These are phyloP conservation scores for Fomes fomentarius DNA, from an alignment of 1,284 basidiomycete genomes.

Conservation along the genomic window DNA sequence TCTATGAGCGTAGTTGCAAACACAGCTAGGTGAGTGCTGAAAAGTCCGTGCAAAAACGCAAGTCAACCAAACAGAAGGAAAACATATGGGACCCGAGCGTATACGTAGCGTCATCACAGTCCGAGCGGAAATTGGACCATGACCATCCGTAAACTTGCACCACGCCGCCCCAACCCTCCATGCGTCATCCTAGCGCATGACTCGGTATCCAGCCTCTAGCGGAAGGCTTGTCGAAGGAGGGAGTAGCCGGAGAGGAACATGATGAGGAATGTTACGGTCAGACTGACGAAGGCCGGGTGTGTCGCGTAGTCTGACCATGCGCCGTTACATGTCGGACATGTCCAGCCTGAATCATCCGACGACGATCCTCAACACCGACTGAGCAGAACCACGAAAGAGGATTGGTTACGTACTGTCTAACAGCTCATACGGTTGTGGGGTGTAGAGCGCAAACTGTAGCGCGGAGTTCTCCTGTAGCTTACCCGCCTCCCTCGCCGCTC, in stretches of 20 bases:
- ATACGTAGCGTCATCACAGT: conserved; percentile 25
- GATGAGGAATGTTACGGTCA: conserved; percentile 70
- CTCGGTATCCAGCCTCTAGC: conserved; percentile 10
- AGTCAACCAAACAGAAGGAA: conserved; percentile 6
- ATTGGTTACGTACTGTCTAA: conserved; percentile 72
- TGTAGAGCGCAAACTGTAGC: conserved; percentile 85
- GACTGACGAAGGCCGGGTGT: conserved; percentile 67
- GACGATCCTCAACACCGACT: conserved; percentile 23
- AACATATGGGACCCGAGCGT: conserved; percentile 20
- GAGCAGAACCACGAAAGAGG: too few relatives aligned
- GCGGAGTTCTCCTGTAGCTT: conserved; percentile 71
- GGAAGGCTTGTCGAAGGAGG: conserved; percentile 49
- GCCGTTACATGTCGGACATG: conserved; percentile 69
- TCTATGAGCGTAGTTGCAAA: too few relatives aligned
- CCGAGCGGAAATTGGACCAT: conserved; percentile 17
- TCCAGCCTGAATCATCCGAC: conserved; percentile 62
- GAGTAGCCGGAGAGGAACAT: conserved; percentile 76
- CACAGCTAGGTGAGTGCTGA: too few relatives aligned
- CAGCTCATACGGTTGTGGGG: conserved; percentile 77
- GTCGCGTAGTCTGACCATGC: conserved; percentile 50
- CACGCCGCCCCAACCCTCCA: conserved; percentile 2
- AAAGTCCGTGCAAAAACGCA: conserved; percentile 18
- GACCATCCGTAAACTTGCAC: conserved; percentile 19
- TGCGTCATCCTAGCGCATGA: not conserved
- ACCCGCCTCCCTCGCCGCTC: conserved; percentile 61